Percentiles rank a stretch among this genome's conserved stretches.
phyloP scores from a whole-genome alignment of 805 yeast genomes.

The Cyberlindnera suaveolens region DNA sequence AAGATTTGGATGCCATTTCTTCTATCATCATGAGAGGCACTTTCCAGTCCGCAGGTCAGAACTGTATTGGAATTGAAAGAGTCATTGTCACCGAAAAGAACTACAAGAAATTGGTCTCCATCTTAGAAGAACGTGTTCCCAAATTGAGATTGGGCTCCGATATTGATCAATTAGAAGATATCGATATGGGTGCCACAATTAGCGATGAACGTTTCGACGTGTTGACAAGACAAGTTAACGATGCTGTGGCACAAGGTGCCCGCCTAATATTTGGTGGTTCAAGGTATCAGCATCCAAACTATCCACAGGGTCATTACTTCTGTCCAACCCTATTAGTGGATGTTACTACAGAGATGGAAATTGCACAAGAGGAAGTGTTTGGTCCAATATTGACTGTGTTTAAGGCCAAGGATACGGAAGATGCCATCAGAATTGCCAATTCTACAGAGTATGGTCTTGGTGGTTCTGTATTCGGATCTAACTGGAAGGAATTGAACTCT shows the following conservation, averaged over 20 bases:
- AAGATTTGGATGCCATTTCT: conserved; percentile 50
- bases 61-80: conserved; percentile 95
- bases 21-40: conserved; percentile 91
- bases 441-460: conserved; percentile 88
- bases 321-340: conserved; percentile 83
- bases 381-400: conserved; percentile 86
- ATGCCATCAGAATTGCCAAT: conserved; percentile 76
- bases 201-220: conserved; percentile 66
- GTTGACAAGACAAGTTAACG: conserved; percentile 59
- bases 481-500: conserved; percentile 48
- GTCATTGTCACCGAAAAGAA: conserved; percentile 72
- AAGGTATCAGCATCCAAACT: conserved; percentile 77
- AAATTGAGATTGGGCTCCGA: conserved; percentile 78
- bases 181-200: conserved; percentile 96
- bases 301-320: conserved; percentile 93
- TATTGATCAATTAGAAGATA: conserved; percentile 82
- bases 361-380: conserved; percentile 88
- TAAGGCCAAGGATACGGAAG: conserved; percentile 57
- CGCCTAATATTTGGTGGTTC: conserved; percentile 74
- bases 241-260: conserved; percentile 82
- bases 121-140: conserved; percentile 52
- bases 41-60: conserved; percentile 96
- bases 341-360: conserved; percentile 67
- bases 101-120: conserved; percentile 56
- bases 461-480: conserved; percentile 77